Percentiles rank a stretch among this genome's conserved stretches.
phyloP scores from a whole-genome alignment of 345 rosid species.

The Heritiera fomes region DNA sequence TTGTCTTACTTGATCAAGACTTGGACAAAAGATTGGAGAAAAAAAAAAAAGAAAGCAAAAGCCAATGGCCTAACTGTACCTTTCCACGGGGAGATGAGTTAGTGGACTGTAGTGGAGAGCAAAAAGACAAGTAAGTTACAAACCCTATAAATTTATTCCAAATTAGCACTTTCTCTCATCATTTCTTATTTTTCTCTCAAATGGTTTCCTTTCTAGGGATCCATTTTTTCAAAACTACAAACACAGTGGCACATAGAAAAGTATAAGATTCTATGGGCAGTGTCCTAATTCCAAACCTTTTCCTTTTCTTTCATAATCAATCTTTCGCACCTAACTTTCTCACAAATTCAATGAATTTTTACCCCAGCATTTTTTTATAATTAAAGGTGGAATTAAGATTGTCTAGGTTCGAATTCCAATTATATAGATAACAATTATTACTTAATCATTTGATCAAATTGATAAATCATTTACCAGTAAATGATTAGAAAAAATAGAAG shows the following conservation, averaged over 20 bases:
- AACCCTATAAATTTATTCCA: background rate
- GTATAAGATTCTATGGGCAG: slow-evolving; percentile 16
- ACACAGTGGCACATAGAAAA: slow-evolving; percentile 16
- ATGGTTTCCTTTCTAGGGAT: slow-evolving; percentile 3
- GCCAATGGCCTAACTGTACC: slow-evolving; percentile 15
- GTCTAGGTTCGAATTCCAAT: too few species aligned
- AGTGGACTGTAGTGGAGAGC: slow-evolving; percentile 13
- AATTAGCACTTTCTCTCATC: background rate
- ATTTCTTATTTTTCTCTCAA: background rate
- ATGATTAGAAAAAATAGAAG: too few species aligned
- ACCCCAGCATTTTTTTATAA: background rate
- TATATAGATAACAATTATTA: too few species aligned
- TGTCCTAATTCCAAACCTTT: background rate
- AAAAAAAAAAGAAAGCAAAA: background rate
- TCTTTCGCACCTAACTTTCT: slow-evolving; percentile 2
- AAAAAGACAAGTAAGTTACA: background rate
- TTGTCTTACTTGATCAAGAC: background rate
- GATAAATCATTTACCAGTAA: too few species aligned
- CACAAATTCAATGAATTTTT: background rate
- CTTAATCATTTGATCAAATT: too few species aligned
- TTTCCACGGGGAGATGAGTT: slow-evolving; percentile 7
- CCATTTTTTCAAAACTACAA: slow-evolving; percentile 4
- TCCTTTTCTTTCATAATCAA: slow-evolving; percentile 1
- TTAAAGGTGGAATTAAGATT: too few species aligned
- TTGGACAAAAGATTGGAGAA: background rate